Conservation (phyloP, 768 basidiomycete genomes). For the Calocybe cyanea region DNA sequence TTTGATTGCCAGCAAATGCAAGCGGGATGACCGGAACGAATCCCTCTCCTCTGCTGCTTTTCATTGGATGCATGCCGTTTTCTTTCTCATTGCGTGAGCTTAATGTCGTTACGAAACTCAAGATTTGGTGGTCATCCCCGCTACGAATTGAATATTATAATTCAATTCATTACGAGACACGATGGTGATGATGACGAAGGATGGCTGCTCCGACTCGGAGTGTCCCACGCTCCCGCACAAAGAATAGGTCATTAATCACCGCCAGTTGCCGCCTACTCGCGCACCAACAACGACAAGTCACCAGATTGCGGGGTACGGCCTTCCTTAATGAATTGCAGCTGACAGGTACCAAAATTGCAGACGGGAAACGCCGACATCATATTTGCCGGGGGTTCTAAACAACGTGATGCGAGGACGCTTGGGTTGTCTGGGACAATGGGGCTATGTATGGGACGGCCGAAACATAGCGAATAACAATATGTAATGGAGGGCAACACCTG, state of each 20-base stretch:
- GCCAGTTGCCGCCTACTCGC: slow-evolving; percentile 12
- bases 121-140: neutral
- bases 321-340: slow-evolving; percentile 6
- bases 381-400: neutral
- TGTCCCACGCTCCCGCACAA: slow-evolving; percentile 1
- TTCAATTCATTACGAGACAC: neutral
- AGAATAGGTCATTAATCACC: neutral
- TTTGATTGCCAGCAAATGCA: slow-evolving; percentile 12
- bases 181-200: neutral
- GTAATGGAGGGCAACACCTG: neutral
- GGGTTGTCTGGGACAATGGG: slow-evolving; percentile 6
- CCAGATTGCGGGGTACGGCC: slow-evolving; percentile 7
- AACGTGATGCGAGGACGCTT: slow-evolving; percentile 7
- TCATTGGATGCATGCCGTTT: neutral
- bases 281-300: neutral
- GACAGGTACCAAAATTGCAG: slow-evolving; percentile 1
- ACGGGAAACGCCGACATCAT: slow-evolving; percentile 5
- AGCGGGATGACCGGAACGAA: neutral
- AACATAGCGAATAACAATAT: neutral
- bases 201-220: slow-evolving; percentile 12
- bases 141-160: neutral
- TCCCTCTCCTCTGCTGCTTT: neutral
- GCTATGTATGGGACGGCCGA: neutral
- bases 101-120: neutral
- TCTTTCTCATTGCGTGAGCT: neutral